These are phyloP conservation scores for Pseudocercospora pini-densiflorae DNA, from an alignment of 2,329 filamentous ascomycete species.

Conservation along the genomic window DNA sequence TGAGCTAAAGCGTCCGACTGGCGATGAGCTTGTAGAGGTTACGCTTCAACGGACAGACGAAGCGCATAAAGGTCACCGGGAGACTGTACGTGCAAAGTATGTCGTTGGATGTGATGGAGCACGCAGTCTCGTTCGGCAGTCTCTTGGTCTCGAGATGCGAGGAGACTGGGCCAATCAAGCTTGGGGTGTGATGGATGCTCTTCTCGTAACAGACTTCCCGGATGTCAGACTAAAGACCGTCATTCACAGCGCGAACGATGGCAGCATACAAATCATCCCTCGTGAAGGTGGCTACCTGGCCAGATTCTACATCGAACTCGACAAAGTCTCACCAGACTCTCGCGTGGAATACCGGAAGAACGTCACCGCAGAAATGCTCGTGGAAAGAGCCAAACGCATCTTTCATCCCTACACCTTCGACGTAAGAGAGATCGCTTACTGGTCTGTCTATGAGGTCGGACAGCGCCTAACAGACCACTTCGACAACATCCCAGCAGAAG, in stretches of 20 bases:
- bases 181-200: slow-evolving; percentile 43
- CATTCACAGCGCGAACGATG: slow-evolving; percentile 66
- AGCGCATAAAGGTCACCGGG: slow-evolving; percentile 36
- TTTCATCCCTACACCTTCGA: slow-evolving; percentile 69
- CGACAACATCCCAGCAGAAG: slow-evolving; percentile 60
- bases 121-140: slow-evolving; percentile 36
- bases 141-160: slow-evolving; percentile 41
- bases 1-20: slow-evolving; percentile 29
- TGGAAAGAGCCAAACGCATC: slow-evolving; percentile 66
- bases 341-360: slow-evolving; percentile 60
- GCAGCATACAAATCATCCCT: slow-evolving; percentile 81
- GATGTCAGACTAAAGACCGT: slow-evolving; percentile 58
- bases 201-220: slow-evolving; percentile 41
- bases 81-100: slow-evolving; percentile 39
- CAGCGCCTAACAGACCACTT: slow-evolving; percentile 67
- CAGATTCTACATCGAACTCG: slow-evolving; percentile 43
- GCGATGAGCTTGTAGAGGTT: slow-evolving; percentile 53
- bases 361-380: slow-evolving; percentile 67
- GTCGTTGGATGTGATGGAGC: slow-evolving; percentile 44
- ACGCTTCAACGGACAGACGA: slow-evolving; percentile 45
- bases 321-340: slow-evolving; percentile 48
- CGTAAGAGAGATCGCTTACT: slow-evolving; percentile 70
- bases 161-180: slow-evolving; percentile 43
- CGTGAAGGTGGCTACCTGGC: slow-evolving; percentile 41
- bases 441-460: slow-evolving; percentile 64